Conservation (phyloP, 441 rosid genomes). For the Theobroma grandiflorum region DNA sequence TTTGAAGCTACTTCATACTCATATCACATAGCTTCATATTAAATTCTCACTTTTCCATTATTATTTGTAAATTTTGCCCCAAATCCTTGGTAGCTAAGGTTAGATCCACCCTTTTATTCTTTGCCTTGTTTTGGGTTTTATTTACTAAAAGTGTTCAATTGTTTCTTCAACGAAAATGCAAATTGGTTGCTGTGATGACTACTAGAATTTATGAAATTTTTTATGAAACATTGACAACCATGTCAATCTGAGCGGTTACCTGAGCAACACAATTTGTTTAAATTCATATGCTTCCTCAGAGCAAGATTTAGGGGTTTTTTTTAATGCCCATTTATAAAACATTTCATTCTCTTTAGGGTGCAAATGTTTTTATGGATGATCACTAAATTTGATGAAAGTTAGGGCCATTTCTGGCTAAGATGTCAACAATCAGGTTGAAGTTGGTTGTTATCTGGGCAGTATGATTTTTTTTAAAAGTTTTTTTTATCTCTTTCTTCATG, state of each 20-base stretch:
- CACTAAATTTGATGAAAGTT: neutral
- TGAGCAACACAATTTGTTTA: conserved; percentile 40
- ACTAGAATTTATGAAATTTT: conserved; percentile 23
- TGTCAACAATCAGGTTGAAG: neutral
- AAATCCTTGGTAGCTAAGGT: neutral
- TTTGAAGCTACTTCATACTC: neutral
- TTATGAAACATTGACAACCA: conserved; percentile 35
- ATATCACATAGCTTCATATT: neutral
- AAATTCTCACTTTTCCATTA: neutral
- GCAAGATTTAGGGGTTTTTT: neutral
- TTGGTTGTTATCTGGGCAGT: neutral
- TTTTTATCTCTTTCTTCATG: neutral
- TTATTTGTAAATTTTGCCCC: neutral
- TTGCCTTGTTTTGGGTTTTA: neutral
- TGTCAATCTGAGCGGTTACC: conserved; percentile 52
- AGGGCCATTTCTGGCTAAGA: neutral
- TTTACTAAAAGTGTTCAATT: neutral
- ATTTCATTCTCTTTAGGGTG: neutral
- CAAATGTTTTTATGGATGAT: neutral
- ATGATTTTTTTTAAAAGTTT: neutral
- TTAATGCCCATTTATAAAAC: neutral
- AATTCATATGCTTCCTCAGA: neutral
- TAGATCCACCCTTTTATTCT: neutral
- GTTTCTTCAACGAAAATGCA: neutral
- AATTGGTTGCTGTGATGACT: conserved; percentile 42